Base-by-base conservation (phyloP, 352 stramenopile species). In the Phytophthora pseudosyringae region DNA sequence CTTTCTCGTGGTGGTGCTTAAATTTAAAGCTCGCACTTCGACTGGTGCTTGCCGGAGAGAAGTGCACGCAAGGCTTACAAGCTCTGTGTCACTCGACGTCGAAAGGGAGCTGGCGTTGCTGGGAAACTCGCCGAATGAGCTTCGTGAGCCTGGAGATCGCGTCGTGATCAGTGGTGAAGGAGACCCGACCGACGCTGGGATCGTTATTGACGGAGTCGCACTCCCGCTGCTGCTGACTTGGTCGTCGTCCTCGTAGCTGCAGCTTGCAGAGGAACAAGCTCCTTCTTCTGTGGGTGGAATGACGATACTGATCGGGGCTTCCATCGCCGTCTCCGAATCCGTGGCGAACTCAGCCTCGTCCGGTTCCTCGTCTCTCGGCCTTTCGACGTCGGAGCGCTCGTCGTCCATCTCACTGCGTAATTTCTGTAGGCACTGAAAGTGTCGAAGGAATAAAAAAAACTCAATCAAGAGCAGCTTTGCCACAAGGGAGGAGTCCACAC, bases 1-100 rank as follows among this genome's bases (percentile, higher is more conserved):
- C 39, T 81, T 88, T 39, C 78, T 88, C 0, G 71, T 59, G 9
- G 66, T 74, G 4, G 64, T 73, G 41, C 80, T 89, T 45, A 90
- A 63, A 51, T 88, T 78, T 25, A 90, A 55, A 12, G 32, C 46
- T 52, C 76, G 53, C 2, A 83, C 25, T 32, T 79, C 66, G 11
- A 53, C 38, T 2, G 75, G 59, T 3, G 10, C 50, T 55, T 67
- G 75, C 50, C 61, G 4, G 45, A 78, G 50, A 43, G 55, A 44
- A 41, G 52, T 64, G 44, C 71, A 81, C 1, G 75, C 64, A 36
- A 69, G 54, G 15, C 69, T 69, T 21, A 91, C 59, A 13, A 90
- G 52, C 32, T 84, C 78, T 10, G 55, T 53, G 40, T 84, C 78
- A 48, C 45, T 72, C 3, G 47, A 66, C n/a, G 69, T 36, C 3